Conservation (phyloP, 2,329 filamentous ascomycete genomes). For the Penicillium sclerotigenum region DNA sequence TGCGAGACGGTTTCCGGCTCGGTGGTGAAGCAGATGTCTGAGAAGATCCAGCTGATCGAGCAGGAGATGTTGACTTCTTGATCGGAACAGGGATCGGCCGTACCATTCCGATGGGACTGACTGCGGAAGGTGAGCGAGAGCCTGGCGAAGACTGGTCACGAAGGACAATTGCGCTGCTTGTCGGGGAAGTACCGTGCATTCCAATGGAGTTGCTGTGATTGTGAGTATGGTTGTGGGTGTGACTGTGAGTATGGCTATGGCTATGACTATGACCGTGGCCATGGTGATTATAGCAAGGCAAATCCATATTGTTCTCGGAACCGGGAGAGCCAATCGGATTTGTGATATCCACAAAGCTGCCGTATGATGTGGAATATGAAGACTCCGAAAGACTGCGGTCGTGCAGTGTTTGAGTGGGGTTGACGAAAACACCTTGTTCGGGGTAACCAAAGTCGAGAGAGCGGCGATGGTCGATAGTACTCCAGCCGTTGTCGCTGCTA, state of each 20-base stretch:
- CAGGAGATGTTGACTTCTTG: slow-evolving; percentile 52
- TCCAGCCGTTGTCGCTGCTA: slow-evolving; percentile 84
- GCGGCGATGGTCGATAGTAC: slow-evolving; percentile 70
- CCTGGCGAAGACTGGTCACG: slow-evolving; percentile 44
- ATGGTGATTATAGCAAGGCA: slow-evolving; percentile 34
- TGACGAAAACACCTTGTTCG: slow-evolving; percentile 71
- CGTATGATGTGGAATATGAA: slow-evolving; percentile 69
- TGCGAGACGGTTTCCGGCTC: slow-evolving; percentile 64
- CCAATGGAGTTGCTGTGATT: slow-evolving; percentile 20
- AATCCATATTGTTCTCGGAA: slow-evolving; percentile 71
- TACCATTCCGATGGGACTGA: slow-evolving; percentile 67
- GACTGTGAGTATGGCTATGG: slow-evolving; percentile 4
- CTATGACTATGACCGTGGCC: slow-evolving; percentile 18
- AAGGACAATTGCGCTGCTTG: slow-evolving; percentile 32
- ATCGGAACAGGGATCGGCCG: slow-evolving; percentile 59
- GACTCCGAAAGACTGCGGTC: slow-evolving; percentile 83
- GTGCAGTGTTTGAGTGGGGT: slow-evolving; percentile 86
- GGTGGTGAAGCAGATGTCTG: slow-evolving; percentile 62
- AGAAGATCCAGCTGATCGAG: slow-evolving; percentile 56
- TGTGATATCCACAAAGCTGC: slow-evolving; percentile 78
- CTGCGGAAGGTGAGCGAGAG: slow-evolving; percentile 46
- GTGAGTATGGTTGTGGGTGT: slow-evolving; percentile 24
- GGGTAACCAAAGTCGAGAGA: slow-evolving; percentile 66
- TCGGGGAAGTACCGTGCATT: slow-evolving; percentile 19
- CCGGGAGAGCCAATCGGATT: slow-evolving; percentile 79